A percentile compares a stretch with the other conserved stretches of the same genome.
These are phyloP conservation scores for Tephrocybe sp. DNA, from an alignment of 768 basidiomycete genomes.

Conservation along the genomic window DNA sequence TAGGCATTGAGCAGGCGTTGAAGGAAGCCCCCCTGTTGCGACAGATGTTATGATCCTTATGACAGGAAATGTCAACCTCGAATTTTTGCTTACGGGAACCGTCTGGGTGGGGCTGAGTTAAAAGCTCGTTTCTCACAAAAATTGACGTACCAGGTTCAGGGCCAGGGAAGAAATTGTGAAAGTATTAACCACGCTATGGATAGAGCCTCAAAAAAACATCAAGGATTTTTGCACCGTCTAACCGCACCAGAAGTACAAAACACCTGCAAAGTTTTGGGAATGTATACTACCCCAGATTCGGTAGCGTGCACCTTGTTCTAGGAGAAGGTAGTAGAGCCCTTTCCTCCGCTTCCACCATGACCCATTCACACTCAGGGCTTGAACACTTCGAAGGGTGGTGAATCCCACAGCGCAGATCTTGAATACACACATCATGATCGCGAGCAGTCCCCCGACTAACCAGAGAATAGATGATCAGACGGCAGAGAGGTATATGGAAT, in stretches of 20 bases:
- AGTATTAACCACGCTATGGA: constrained; percentile 20
- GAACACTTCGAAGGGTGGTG: constrained; percentile 23
- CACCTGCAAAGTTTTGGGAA: constrained; percentile 11
- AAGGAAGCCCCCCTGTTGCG: constrained; percentile 24
- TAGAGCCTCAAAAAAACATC: not conserved
- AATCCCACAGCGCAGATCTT: constrained; percentile 25
- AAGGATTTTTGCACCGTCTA: not conserved
- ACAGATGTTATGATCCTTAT: not conserved
- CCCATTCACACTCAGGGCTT: constrained; percentile 21
- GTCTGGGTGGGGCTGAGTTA: constrained; percentile 9
- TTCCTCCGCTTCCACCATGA: constrained; percentile 16
- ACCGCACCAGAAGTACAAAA: constrained; percentile 28
- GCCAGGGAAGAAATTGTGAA: constrained; percentile 25
- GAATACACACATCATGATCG: constrained; percentile 28
- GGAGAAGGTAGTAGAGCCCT: constrained; percentile 22
- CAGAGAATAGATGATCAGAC: not conserved
- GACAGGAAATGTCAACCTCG: not conserved
- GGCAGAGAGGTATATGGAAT: not conserved
- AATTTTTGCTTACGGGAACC: constrained; percentile 19
- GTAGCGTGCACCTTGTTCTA: constrained; percentile 25
- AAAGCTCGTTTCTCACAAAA: not conserved
- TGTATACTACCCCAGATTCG: not conserved
- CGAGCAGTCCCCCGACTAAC: constrained; percentile 24
- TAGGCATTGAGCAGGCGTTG: constrained; percentile 27
- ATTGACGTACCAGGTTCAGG: constrained; percentile 23